A percentile compares a stretch with the other conserved stretches of the same genome.
These are phyloP conservation scores for Euphorbia tirucalli DNA, from an alignment of 345 rosid species.

Conservation along the genomic window DNA sequence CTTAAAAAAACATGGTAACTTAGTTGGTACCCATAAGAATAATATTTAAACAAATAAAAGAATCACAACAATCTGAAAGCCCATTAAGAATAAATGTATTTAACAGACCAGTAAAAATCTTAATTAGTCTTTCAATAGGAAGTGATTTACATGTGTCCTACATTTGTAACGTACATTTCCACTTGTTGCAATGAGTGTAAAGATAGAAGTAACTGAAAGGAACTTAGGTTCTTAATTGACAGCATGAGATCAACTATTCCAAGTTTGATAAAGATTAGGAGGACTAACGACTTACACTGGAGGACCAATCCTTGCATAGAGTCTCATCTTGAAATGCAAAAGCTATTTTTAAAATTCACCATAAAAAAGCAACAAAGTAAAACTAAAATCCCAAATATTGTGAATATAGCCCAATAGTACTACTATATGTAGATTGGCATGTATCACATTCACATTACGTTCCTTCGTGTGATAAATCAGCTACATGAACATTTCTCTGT, in stretches of 20 bases:
- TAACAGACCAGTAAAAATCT: neutral
- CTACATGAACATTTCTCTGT: neutral
- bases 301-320: neutral
- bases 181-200: neutral
- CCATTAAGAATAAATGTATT: neutral
- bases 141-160: slow-evolving; percentile 2
- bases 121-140: neutral
- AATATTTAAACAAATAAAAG: neutral
- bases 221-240: neutral
- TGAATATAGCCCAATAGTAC: neutral
- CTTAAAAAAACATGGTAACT: slow-evolving; percentile 31
- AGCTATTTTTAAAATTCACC: neutral
- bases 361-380: neutral
- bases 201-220: neutral
- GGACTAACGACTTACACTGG: neutral
- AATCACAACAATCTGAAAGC: neutral
- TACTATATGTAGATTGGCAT: neutral
- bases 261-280: neutral
- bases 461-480: neutral
- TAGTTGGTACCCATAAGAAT: neutral
- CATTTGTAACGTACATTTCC: neutral
- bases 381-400: neutral
- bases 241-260: neutral
- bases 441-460: neutral
- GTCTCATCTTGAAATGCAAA: neutral